These are phyloP conservation scores for Xylaria sp. DNA, from an alignment of 2,329 filamentous ascomycete genomes.

Conservation along the genomic window DNA sequence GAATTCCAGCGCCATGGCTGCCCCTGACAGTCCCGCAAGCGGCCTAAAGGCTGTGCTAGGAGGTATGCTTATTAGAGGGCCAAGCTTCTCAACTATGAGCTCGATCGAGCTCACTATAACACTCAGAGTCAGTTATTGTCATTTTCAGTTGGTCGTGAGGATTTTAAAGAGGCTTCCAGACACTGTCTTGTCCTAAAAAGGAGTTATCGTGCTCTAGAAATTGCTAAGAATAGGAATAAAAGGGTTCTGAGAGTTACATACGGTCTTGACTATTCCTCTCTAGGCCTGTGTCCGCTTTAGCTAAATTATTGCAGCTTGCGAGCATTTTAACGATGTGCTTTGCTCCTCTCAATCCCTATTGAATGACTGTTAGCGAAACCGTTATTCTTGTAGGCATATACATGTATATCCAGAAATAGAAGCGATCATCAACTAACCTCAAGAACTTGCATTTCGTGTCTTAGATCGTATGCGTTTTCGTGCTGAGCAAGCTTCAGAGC, in stretches of 20 bases:
- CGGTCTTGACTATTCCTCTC: no score
- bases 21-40: background rate
- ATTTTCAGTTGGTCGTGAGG: no score
- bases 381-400: background rate
- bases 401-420: background rate
- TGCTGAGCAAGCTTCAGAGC: background rate
- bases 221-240: no score
- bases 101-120: background rate
- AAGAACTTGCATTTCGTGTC: background rate
- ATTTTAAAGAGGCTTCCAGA: no score
- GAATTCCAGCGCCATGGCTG: slow-evolving; percentile 16
- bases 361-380: background rate
- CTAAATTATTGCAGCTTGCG: background rate
- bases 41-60: background rate
- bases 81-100: no score
- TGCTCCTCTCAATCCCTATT: slow-evolving; percentile 3
- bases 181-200: no score
- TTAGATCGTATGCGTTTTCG: background rate
- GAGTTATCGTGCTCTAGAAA: no score
- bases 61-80: background rate
- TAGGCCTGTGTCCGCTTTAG: background rate
- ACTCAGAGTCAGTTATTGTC: no score
- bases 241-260: no score
- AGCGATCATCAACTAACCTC: background rate
- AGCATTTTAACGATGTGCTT: slow-evolving; percentile 14